Evolutionary conservation across 805 yeast species (phyloP), one percentile per base, ranked within the genome.

Genomic region (Metschnikowia arizonensis): DNA sequence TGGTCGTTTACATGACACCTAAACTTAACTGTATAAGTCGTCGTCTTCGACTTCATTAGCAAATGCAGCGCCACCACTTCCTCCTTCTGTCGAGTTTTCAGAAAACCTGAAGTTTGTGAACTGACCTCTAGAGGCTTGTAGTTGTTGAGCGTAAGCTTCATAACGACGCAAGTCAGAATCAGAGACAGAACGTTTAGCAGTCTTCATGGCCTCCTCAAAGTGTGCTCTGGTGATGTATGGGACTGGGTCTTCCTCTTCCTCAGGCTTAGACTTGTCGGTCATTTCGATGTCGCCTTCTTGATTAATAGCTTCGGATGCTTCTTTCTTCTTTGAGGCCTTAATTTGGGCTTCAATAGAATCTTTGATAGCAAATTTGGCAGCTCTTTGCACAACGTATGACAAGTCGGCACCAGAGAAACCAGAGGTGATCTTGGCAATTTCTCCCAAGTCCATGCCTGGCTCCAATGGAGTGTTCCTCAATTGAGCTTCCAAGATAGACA

Each of bases 361-460:
- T 72, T 95, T 93, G 64, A 93, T 93, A 53, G 99, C 99, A 68
- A 86, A 91, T 74, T 93, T 93, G 55, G 99, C 99, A 43, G 99
- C 83, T 73, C 99, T 88, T 77, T 93, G 99, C 44, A 87, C 99
- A 69, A 93, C 90, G 73, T 90, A 93, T 33, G 87, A 82, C 72
- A 93, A 81, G 77, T 93, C 99, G 45, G 99, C 99, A 84, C 99
- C 99, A 40, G 97, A 86, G 79, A 93, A 93, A 19, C 99, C 99
- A 59, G 85, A 81, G n/a, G 99, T 89, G 53, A 87, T 83, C 71
- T 84, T 86, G 48, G 99, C 95, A 65, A 93, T 89, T 64, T 90
- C 89, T 40, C 72, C 67, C 63, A 93, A 78, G 58, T 88, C 91
- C 61, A 93, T 77, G 48, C 96, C 97, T 54, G 99, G 99, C 73